phyloP scores from a whole-genome alignment of 2,329 filamentous ascomycete species.

The Verticillium zaregamsianum region DNA sequence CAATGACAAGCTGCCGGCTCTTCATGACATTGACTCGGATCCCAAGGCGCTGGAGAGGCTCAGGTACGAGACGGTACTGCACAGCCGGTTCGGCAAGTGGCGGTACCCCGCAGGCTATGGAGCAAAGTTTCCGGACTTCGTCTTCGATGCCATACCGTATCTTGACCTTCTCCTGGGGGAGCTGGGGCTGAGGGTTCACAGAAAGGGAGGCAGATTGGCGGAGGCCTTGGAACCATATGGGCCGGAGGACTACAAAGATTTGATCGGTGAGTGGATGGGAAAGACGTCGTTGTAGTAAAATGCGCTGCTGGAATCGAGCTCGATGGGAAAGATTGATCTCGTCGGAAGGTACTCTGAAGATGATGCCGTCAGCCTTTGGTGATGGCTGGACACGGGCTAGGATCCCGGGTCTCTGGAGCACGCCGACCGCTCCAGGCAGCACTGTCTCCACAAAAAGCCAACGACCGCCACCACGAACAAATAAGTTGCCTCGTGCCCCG shows the following conservation, averaged over 20 bases:
- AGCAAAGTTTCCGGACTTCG: slow-evolving; percentile 60
- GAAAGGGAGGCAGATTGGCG: slow-evolving; percentile 48
- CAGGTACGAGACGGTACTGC: slow-evolving; percentile 54
- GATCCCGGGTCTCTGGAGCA: too few species aligned
- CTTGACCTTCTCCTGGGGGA: slow-evolving; percentile 65
- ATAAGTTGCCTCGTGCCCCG: too few species aligned
- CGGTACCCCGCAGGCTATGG: slow-evolving; percentile 66
- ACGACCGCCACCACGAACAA: too few species aligned
- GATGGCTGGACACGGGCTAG: too few species aligned
- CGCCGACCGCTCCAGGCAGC: too few species aligned
- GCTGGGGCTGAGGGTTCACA: slow-evolving; percentile 52
- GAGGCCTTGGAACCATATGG: slow-evolving; percentile 56
- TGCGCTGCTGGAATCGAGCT: too few species aligned
- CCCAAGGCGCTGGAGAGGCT: slow-evolving; percentile 30
- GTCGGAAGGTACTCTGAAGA: too few species aligned
- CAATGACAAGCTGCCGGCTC: slow-evolving; percentile 15
- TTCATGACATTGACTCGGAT: not conserved
- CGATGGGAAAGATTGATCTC: too few species aligned
- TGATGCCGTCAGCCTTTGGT: too few species aligned
- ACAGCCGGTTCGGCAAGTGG: slow-evolving; percentile 66
- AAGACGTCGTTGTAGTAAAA: not conserved
- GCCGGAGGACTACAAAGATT: slow-evolving; percentile 50
- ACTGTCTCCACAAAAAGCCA: too few species aligned
- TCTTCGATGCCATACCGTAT: slow-evolving; percentile 74
- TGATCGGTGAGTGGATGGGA: slow-evolving; percentile 47